Percentiles rank a stretch among this genome's conserved stretches.
Evolutionary conservation across 106 monocot genomes (phyloP).

Genomic region (Cymbidium sinense): DNA sequence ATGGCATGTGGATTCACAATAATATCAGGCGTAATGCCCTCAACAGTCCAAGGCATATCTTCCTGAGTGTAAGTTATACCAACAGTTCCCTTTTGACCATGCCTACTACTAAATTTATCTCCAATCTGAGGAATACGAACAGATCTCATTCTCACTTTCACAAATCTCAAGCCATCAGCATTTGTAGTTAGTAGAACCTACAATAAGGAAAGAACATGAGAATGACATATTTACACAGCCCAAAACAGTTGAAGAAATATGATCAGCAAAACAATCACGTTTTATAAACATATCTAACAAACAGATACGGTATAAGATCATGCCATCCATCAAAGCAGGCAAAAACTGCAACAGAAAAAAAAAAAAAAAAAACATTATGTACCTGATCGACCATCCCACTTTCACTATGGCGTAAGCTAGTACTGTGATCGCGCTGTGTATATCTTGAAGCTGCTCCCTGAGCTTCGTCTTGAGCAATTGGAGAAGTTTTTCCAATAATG

Average conservation of each 20-base stretch:
- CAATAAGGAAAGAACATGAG: neutral
- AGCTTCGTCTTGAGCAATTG: slow-evolving; percentile 88
- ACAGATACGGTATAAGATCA: neutral
- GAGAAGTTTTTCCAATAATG: slow-evolving; percentile 96
- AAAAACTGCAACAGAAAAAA: neutral
- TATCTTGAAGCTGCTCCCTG: slow-evolving; percentile 92
- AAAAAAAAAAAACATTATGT: slow-evolving; percentile 2
- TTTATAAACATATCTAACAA: neutral
- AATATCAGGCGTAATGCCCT: slow-evolving; percentile 99
- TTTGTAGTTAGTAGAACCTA: slow-evolving; percentile 94
- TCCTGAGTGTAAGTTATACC: slow-evolving; percentile 99
- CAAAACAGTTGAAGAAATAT: neutral
- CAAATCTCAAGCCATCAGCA: slow-evolving; percentile 98
- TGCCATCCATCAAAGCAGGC: neutral
- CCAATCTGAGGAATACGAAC: slow-evolving; percentile 97
- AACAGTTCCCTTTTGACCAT: slow-evolving; percentile 98
- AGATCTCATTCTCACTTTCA: slow-evolving; percentile 95
- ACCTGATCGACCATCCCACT: slow-evolving; percentile 99
- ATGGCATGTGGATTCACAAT: slow-evolving; percentile 99
- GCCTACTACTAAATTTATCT: slow-evolving; percentile 97
- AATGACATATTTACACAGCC: slow-evolving; percentile 2
- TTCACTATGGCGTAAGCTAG: slow-evolving; percentile 93
- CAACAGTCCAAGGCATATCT: slow-evolving; percentile 99
- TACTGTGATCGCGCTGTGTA: slow-evolving; percentile 87
- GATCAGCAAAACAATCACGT: neutral